These are phyloP conservation scores for Leccinum incarnatum DNA, from an alignment of 768 basidiomycete species.

Conservation along the genomic window DNA sequence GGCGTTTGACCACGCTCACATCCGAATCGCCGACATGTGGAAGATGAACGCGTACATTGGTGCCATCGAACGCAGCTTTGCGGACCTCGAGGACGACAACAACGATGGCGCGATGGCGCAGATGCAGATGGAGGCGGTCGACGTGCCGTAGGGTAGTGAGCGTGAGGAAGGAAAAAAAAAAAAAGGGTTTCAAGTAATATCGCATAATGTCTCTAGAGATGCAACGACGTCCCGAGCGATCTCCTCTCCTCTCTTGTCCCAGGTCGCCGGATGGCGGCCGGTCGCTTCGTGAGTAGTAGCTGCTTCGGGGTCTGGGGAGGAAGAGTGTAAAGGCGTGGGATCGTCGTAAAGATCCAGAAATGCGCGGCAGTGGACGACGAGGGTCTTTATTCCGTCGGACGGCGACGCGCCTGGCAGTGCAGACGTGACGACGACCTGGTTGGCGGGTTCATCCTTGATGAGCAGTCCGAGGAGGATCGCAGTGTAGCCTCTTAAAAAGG, in stretches of 20 bases:
- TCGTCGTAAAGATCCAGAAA: slow-evolving; percentile 43
- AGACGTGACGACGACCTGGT: slow-evolving; percentile 33
- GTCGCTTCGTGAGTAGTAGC: neutral
- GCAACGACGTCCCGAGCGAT: slow-evolving; percentile 49
- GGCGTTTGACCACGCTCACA: slow-evolving; percentile 77
- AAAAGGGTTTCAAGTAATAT: neutral
- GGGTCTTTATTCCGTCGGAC: slow-evolving; percentile 28
- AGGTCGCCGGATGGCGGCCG: slow-evolving; percentile 10
- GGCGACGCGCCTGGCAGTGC: slow-evolving; percentile 34
- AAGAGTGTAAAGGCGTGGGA: slow-evolving; percentile 26
- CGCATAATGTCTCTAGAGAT: slow-evolving; percentile 43
- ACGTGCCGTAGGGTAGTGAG: slow-evolving; percentile 17
- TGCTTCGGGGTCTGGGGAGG: slow-evolving; percentile 19
- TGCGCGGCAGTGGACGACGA: slow-evolving; percentile 38
- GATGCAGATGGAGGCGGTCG: slow-evolving; percentile 10
- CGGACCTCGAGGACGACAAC: slow-evolving; percentile 49
- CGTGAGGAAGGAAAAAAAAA: neutral
- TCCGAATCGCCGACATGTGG: slow-evolving; percentile 80
- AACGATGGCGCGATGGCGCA: slow-evolving; percentile 2
- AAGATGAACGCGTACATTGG: slow-evolving; percentile 75
- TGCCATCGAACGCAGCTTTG: slow-evolving; percentile 63
- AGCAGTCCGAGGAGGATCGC: slow-evolving; percentile 68
- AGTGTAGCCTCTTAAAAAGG: slow-evolving; percentile 69
- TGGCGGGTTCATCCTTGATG: slow-evolving; percentile 33
- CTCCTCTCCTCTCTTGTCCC: slow-evolving; percentile 38